Conservation (phyloP, 805 yeast genomes). For the Teunomyces funiuensis region DNA sequence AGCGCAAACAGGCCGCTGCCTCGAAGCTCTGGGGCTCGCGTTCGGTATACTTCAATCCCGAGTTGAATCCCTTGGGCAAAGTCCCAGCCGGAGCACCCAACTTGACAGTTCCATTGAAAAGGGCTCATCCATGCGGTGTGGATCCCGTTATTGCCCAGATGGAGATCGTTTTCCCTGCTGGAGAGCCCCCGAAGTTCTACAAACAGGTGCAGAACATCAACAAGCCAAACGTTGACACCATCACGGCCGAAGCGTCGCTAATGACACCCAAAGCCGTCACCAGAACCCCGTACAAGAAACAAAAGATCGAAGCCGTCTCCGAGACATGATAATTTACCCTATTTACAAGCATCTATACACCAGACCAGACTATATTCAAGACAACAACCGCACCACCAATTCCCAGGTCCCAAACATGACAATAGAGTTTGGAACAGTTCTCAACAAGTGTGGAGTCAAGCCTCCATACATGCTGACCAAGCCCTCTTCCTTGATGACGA, state of each 20-base stretch:
- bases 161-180: constrained; percentile 38
- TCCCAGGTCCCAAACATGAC: constrained; percentile 99
- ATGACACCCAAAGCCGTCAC: constrained; percentile 1
- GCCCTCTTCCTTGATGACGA: constrained; percentile 91
- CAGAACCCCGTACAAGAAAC: neutral
- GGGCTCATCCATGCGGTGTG: neutral
- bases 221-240: constrained; percentile 9
- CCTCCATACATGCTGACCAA: constrained; percentile 94
- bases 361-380: constrained; percentile 10
- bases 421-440: constrained; percentile 97
- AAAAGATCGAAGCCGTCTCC: neutral
- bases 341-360: constrained; percentile 10
- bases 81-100: constrained; percentile 41
- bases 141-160: constrained; percentile 11
- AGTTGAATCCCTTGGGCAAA: constrained; percentile 60
- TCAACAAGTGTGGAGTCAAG: constrained; percentile 89
- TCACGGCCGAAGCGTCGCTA: constrained; percentile 10
- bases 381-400: constrained; percentile 45
- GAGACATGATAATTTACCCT: neutral
- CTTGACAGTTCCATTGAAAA: constrained; percentile 31
- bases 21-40: constrained; percentile 41
- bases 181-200: constrained; percentile 48
- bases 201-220: constrained; percentile 36
- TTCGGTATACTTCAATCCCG: constrained; percentile 64
- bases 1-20: constrained; percentile 14